Evolutionary conservation across 148 eudicot species (phyloP).

Genomic region (Limonium bicolor): DNA sequence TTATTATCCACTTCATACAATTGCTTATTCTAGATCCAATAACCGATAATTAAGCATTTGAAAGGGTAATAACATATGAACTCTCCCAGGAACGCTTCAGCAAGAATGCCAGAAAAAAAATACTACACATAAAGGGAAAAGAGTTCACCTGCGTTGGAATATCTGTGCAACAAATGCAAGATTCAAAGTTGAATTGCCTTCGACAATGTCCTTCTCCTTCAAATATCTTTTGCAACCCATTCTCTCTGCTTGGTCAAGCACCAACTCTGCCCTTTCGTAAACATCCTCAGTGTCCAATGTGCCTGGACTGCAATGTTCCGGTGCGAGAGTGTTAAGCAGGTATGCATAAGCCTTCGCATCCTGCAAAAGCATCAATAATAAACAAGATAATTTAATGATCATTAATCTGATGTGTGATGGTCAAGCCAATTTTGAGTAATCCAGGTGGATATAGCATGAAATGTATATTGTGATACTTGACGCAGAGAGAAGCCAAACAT

Average conservation of each 20-base stretch:
- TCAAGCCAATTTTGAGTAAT: no score
- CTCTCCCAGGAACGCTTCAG: not conserved
- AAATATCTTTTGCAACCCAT: constrained; percentile 96
- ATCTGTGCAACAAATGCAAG: constrained; percentile 93
- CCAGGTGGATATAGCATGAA: no score
- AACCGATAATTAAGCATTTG: no score
- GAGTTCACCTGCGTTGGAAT: constrained; percentile 70
- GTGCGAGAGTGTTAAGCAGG: constrained; percentile 92
- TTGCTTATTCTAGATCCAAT: no score
- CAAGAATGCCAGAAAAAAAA: no score
- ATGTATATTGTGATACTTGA: no score
- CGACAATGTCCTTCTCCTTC: constrained; percentile 60
- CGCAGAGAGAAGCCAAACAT: not conserved
- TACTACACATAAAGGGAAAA: not conserved
- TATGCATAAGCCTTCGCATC: constrained; percentile 95
- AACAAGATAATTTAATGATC: no score
- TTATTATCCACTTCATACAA: no score
- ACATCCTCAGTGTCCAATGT: constrained; percentile 75
- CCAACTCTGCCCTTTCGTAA: constrained; percentile 57
- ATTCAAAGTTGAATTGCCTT: constrained; percentile 78
- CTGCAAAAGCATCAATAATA: constrained; percentile 36
- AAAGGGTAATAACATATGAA: not conserved
- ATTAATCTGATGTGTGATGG: no score
- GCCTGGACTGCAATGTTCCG: constrained; percentile 79
- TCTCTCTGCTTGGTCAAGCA: constrained; percentile 92